Evolutionary conservation across 108 stramenopile genomes (phyloP), one percentile per base, ranked within the genome.

Genomic region (Seminavis robusta): DNA sequence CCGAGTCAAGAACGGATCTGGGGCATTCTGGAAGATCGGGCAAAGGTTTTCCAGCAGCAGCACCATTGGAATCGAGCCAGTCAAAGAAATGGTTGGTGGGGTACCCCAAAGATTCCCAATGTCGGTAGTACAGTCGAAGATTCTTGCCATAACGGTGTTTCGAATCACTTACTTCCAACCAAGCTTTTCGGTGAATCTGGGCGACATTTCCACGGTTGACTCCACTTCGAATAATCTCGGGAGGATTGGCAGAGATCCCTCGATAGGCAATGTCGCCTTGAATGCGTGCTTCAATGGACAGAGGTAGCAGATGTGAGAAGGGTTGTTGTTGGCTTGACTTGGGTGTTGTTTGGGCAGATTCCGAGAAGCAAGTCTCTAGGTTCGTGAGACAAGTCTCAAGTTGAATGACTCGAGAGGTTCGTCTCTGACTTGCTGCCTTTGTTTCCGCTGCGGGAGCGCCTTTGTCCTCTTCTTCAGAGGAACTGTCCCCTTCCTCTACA

Each of bases 91-190:
- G 77, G 17, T 82, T 79, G 33, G 63, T 79, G 2, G 90, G 90
- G 69, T 77, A 77, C 21, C 83, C 85, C 28, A 84, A 45, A 5
- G 51, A 38, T 45, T 90, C 89, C 88, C 83, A 94, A 33, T 77
- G 79, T 67, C 81, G 86, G 52, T 90, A 93, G 72, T 96, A 96
- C 44, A 87, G 52, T 39, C 95, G 66, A 23, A 96, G 71, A 58
- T 96, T 90, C 58, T 96, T 96, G 21, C 88, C 92, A 47, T 96
- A 96, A 25, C 95, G 79, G 69, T 96, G 95, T 52, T 93, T 76
- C 46, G 83, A 84, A 61, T 94, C 94, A 42, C 83, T 80, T 3
- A 94, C 94, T 61, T 94, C 94, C 39, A 94, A 56, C 91, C 91
- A 92, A 5, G 91, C 91, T 43, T 88, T 88, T 4, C 91, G 57